Percentiles rank a stretch among this genome's conserved stretches.
phyloP scores from a whole-genome alignment of 192 early-diverging fungal species.

The Linnemannia zychae region DNA sequence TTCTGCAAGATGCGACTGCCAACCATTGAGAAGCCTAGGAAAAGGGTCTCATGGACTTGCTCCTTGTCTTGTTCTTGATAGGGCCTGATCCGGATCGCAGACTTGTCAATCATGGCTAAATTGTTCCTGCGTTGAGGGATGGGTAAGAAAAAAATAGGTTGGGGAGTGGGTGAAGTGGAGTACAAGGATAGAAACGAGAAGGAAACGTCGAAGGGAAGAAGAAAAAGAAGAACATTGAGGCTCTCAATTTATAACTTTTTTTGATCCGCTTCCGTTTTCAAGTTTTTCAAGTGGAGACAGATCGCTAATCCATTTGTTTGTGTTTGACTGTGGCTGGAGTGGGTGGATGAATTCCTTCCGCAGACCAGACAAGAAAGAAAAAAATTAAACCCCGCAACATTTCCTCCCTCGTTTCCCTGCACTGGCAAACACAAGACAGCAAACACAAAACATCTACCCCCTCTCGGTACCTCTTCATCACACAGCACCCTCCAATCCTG shows the following conservation, averaged over 20 bases:
- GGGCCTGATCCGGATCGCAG: constrained; percentile 35
- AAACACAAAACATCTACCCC: background rate
- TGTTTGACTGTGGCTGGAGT: no score
- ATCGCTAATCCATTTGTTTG: no score
- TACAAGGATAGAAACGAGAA: no score
- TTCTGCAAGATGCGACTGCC: constrained; percentile 2
- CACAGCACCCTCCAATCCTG: background rate
- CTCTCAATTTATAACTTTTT: background rate
- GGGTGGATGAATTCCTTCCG: no score
- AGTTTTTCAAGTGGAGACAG: no score
- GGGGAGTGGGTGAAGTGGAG: no score
- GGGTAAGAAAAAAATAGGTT: background rate
- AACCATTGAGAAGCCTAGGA: constrained; percentile 9
- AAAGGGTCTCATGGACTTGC: constrained; percentile 33
- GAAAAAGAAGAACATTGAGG: background rate
- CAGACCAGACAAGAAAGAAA: no score
- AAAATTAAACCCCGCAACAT: no score
- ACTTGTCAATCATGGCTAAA: constrained; percentile 13
- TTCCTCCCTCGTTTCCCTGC: no score
- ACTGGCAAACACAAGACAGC: no score
- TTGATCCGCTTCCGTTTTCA: no score
- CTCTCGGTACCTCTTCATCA: background rate
- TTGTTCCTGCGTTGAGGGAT: background rate
- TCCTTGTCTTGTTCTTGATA: constrained; percentile 29
- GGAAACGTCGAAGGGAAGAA: background rate